Base-by-base conservation (phyloP, 352 stramenopile species). In the Peronospora belbahrii region DNA sequence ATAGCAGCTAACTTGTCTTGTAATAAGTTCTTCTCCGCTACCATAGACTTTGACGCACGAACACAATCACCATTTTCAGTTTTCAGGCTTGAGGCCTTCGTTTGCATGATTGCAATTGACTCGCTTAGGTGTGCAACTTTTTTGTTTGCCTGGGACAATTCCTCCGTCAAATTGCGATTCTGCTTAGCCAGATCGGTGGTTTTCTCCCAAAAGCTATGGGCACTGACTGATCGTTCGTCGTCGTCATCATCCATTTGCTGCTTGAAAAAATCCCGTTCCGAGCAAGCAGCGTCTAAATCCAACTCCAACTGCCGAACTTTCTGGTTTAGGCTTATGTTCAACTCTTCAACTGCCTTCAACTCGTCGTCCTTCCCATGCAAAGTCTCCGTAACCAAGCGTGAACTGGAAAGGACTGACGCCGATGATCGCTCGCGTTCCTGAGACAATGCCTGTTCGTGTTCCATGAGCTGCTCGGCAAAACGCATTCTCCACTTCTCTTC, bases 201-300 rank as follows among this genome's bases (percentile, higher is more conserved):
- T 62, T 91, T 90, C 47, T 93, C 68, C 82, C 82, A 93, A 40
- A 93, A 93, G 18, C 62, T 79, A 35, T 78, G 62, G 7, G 79
- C 80, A 24, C 59, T 86, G 17, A 73, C 84, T 11, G 70, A 82
- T 20, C 64, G 62, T 10, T 85, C 70, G 22, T 89, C 77, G 34
- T 93, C 82, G 39, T 88, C 65, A 10, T 85, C 62, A n/a, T 80
- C 61, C 40, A 88, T 61, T 20, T 88, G 70, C 18, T 76, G 64
- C 46, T 82, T 81, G 36, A 85, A 62, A 22, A 82, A 88, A 11
- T 87, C 70, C 4, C 89, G 47, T 36, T 93, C 82, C 2, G 67
- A 70, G 10, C 69, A 63, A 37, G 75, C 52, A n/a, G 80, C 70
- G 24, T 74, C 65, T 38, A 82, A 53, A 46, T 91, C 76, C 40